These are phyloP conservation scores for Ceratopteris richardii DNA, from an alignment of 75 land plant genomes.

Conservation along the genomic window DNA sequence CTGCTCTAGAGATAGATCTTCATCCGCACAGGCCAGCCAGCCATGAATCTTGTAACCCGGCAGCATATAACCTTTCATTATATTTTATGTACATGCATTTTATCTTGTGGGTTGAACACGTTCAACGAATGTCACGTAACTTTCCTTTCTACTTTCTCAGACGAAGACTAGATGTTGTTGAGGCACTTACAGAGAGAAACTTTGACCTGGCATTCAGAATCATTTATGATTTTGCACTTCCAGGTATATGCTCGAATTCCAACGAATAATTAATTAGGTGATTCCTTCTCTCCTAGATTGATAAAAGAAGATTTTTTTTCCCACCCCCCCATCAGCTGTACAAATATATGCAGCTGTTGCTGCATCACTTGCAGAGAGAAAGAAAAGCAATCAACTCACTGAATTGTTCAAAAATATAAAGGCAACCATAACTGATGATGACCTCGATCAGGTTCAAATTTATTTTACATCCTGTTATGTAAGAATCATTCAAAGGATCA, in stretches of 20 bases:
- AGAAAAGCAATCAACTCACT: constrained; percentile 64
- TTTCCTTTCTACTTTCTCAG: constrained; percentile 26
- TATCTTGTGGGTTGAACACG: no score
- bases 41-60: no score
- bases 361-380: constrained; percentile 87
- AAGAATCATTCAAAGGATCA: no score
- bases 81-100: no score
- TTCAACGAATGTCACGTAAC: no score
- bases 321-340: constrained; percentile 50
- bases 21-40: no score
- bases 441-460: constrained; percentile 87
- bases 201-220: constrained; percentile 87
- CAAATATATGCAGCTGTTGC: constrained; percentile 98
- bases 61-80: no score
- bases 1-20: no score
- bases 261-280: neutral
- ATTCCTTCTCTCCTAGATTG: neutral
- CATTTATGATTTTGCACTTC: constrained; percentile 82
- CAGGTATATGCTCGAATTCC: constrained; percentile 41
- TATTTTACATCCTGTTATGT: neutral
- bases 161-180: constrained; percentile 86
- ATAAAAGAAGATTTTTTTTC: neutral
- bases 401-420: constrained; percentile 86
- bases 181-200: constrained; percentile 83
- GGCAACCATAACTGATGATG: constrained; percentile 83